Evolutionary conservation across 768 basidiomycete species (phyloP).

Genomic region (Rhodotorula sphaerocarpa): DNA sequence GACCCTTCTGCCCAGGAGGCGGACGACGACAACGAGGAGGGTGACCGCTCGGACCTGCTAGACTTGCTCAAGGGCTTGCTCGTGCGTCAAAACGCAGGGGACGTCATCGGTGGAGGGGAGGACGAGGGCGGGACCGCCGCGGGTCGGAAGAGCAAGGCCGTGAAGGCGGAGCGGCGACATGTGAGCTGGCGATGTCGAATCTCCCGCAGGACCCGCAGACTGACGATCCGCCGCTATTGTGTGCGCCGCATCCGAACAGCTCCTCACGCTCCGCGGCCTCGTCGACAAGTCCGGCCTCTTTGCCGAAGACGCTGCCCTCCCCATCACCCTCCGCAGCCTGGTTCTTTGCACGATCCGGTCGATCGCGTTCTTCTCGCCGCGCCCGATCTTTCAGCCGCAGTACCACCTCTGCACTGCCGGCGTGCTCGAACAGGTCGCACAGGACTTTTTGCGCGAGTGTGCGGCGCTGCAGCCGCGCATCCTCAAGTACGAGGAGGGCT

Average conservation of each 20-base stretch:
- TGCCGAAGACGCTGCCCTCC: neutral
- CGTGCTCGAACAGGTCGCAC: slow-evolving; percentile 9
- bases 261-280: slow-evolving; percentile 17
- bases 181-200: neutral
- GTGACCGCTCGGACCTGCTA: neutral
- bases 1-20: neutral
- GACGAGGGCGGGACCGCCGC: neutral
- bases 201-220: no score
- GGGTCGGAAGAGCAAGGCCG: neutral
- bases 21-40: neutral
- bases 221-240: neutral
- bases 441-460: slow-evolving; percentile 1
- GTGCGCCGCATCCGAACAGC: neutral
- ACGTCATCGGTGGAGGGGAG: neutral
- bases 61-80: slow-evolving; percentile 2
- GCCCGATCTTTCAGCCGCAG: slow-evolving; percentile 32
- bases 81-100: neutral
- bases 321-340: slow-evolving; percentile 13
- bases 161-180: slow-evolving; percentile 1
- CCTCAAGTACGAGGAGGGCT: neutral
- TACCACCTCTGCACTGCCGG: slow-evolving; percentile 22
- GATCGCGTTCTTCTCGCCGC: slow-evolving; percentile 9
- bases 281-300: slow-evolving; percentile 17
- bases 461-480: neutral
- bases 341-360: slow-evolving; percentile 7